Base-by-base conservation (phyloP, 2,329 filamentous ascomycete genomes). In the Verticillium zaregamsianum region DNA sequence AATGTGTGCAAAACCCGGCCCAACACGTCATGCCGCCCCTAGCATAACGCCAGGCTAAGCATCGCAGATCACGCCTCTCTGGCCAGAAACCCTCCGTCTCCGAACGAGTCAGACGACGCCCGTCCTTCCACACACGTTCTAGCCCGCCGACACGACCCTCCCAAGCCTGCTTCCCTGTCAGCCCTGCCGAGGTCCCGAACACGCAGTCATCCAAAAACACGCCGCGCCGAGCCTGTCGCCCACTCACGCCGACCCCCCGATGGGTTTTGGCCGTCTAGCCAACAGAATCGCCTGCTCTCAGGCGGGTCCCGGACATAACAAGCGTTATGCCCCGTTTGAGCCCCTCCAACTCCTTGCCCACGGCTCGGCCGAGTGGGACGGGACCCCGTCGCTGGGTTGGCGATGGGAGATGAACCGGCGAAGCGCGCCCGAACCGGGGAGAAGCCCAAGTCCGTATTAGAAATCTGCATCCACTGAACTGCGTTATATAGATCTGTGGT, bases 121-220 rank as follows among this genome's bases (percentile, higher is more conserved):
- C 20, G 20, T 23, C 45, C 23, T 52, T 52, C 45, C 20, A 20
- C 45, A 52, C n/a, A 23, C 17, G 45, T 25, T 52, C 45, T 52
- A 52, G 45, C 45, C 20, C 45, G n/a, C 20, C 20, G 9, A 52
- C n/a, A 23, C 37, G 37, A 40, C 37, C 37, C 37, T 40, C 37
- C 37, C 37, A 40, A 40, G 37, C 37, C 37, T 40, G 37, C 14
- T 52, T 23, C 45, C 45, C n/a, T 23, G 20, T 52, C 45, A 57
- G 55, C 54, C 28, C 55, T 57, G 55, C 55, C 55, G 55, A 57
- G 54, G 55, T 57, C 20, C 55, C 55, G 55, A 55, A 31, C 28
- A 32, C 15, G 28, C 12, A 33, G 15, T 9, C 9, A 8, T 14
- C 14, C n/a, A 31, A 17, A 31, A 33, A n/a, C 28, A 17, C 31